Conservation (phyloP, 2,329 filamentous ascomycete genomes). For the Plectosphaerella sp. region DNA sequence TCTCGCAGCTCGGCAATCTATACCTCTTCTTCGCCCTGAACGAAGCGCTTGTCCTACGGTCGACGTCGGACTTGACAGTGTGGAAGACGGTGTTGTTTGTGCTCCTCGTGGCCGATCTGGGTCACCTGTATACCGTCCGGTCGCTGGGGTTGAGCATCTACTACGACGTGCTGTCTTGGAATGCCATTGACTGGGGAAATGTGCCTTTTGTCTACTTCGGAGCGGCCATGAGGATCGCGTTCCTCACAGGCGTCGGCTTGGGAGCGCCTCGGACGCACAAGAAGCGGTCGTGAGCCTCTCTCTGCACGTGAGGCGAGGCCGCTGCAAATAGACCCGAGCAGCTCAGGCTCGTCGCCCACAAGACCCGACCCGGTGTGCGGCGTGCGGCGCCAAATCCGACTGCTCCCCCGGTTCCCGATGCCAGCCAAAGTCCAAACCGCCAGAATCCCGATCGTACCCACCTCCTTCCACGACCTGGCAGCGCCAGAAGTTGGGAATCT, state of each 20-base stretch:
- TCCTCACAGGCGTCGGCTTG: constrained; percentile 54
- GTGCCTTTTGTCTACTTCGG: constrained; percentile 67
- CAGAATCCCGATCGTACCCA: no score
- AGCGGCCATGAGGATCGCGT: constrained; percentile 54
- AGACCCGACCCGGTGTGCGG: background rate
- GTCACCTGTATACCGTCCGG: constrained; percentile 65
- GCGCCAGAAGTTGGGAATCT: no score
- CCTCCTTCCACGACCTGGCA: no score
- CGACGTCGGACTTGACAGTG: constrained; percentile 62
- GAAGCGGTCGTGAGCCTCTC: constrained; percentile 9
- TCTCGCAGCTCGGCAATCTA: constrained; percentile 73
- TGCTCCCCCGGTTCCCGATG: constrained; percentile 9
- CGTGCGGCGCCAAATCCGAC: background rate
- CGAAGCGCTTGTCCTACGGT: constrained; percentile 70
- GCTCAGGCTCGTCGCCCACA: no score
- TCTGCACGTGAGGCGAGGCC: background rate
- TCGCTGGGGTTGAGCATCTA: constrained; percentile 58
- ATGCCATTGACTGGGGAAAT: constrained; percentile 64
- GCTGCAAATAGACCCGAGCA: constrained; percentile 1
- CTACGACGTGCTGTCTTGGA: constrained; percentile 59
- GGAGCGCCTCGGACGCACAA: constrained; percentile 10
- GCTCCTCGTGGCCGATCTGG: constrained; percentile 70
- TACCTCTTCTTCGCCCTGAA: constrained; percentile 75
- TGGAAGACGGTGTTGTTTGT: constrained; percentile 65
- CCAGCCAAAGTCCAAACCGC: background rate